phyloP scores from a whole-genome alignment of 2,329 filamentous ascomycete species.

The Elsinoe batatas region DNA sequence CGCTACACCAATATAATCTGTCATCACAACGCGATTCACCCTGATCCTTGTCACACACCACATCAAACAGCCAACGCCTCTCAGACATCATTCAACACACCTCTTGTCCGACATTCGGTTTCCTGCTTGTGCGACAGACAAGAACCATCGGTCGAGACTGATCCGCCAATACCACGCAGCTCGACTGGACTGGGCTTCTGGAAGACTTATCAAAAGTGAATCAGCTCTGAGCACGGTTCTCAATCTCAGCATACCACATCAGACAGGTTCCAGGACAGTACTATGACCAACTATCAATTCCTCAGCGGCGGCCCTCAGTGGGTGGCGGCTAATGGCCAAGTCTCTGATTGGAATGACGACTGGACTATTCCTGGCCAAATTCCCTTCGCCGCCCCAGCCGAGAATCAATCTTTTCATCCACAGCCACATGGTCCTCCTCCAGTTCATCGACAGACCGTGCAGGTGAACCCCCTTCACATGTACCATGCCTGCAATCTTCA shows the following conservation, averaged over 20 bases:
- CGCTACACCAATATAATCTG: conserved; percentile 3
- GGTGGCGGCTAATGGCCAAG: no score
- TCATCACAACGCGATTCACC: not conserved
- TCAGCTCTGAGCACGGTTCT: not conserved
- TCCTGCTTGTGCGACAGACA: not conserved
- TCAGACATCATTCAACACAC: not conserved
- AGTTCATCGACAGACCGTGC: not conserved
- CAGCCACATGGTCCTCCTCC: not conserved
- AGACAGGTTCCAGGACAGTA: no score
- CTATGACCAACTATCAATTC: no score
- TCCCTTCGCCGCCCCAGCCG: not conserved
- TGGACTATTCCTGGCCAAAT: not conserved
- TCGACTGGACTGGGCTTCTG: not conserved
- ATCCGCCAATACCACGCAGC: not conserved
- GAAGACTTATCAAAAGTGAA: conserved; percentile 4
- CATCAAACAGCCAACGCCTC: not conserved
- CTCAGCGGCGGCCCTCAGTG: no score
- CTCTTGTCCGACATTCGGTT: not conserved
- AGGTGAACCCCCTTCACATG: not conserved
- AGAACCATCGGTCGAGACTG: not conserved
- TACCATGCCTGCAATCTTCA: not conserved
- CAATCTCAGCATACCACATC: no score
- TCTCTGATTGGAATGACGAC: not conserved
- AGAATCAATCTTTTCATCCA: not conserved
- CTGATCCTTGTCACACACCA: conserved; percentile 8